phyloP scores from a whole-genome alignment of 441 rosid genomes.

The Populus trichocarpa region DNA sequence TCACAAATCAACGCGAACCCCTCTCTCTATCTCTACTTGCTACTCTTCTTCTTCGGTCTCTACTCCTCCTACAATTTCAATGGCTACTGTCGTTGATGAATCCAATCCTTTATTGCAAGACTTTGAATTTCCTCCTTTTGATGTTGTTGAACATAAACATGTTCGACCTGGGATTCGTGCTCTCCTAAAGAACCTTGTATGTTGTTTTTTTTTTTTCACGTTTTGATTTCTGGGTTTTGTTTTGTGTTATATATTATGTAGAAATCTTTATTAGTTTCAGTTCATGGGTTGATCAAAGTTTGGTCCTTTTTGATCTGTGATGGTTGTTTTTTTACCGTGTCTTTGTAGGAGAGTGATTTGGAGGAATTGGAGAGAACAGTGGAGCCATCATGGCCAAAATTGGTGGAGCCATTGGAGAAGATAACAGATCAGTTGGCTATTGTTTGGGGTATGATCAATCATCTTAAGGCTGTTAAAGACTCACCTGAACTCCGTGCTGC shows the following conservation, averaged over 20 bases:
- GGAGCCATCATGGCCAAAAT: conserved; percentile 79
- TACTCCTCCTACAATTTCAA: conserved; percentile 15
- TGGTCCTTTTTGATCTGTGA: conserved; percentile 6
- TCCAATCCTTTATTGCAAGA: conserved; percentile 69
- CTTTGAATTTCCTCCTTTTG: conserved; percentile 75
- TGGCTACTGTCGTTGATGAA: conserved; percentile 31
- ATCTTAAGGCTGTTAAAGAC: conserved; percentile 79
- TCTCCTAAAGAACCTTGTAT: conserved; percentile 58
- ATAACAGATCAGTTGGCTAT: conserved; percentile 54
- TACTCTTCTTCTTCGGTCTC: conserved; percentile 39
- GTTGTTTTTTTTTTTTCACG: conserved; percentile 8
- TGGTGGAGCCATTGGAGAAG: conserved; percentile 88
- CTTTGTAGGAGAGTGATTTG: conserved; percentile 59
- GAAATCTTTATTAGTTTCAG: neutral
- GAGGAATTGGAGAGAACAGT: conserved; percentile 71
- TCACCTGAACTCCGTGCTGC: conserved; percentile 84
- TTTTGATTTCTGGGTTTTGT: neutral
- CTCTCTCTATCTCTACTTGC: conserved; percentile 17
- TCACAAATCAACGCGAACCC: conserved; percentile 22
- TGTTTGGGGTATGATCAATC: conserved; percentile 76
- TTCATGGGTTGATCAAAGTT: neutral
- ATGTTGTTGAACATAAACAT: conserved; percentile 50
- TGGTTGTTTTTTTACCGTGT: conserved; percentile 5
- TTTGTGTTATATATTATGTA: neutral
- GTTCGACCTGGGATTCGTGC: conserved; percentile 79